Base-by-base conservation (phyloP, 257 asterid genomes). In the Thymus mandschuricus region DNA sequence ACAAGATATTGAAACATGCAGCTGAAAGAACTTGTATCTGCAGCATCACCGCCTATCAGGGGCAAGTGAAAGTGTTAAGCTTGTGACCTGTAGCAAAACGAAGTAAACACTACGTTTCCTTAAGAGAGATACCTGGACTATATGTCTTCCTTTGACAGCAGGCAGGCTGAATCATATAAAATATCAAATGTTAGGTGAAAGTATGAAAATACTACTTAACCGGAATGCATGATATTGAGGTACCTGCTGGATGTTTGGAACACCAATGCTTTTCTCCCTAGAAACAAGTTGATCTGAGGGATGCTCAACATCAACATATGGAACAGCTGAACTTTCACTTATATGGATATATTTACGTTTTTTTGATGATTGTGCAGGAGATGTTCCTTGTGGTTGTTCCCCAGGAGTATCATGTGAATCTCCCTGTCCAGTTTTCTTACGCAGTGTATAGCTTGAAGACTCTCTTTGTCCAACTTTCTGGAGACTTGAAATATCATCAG, bases 1-100 rank as follows among this genome's bases (percentile, higher is more conserved):
- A 86, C 82, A 73, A 92, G 89, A 73, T 85, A 78, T 79, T 83
- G 97, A 69, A 89, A 92, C 84, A 85, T 75, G 77, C 98, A 90
- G 83, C 73, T 74, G 84, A 68, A 61, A 60, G 83, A 75, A 43
- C 76, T 79, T 33, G 70, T 49, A 41, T 81, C 90, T n/a, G 77
- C 40, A 40, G 67, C 75, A 79, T 81, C 84, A 69, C 73, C 86
- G 61, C 82, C 92, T 86, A 69, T 58, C 60, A 73, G 52, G 10
- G 40, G 56, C 29, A 41, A 48, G 70, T 70, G 12, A 46, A 46
- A 64, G 58, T 12, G 70, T 46, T 72, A 73, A 67, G 64, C 43
- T 63, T 59, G 10, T 50, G 46, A 67, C 33, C 34, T 49, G 10
- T 27, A 31, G 54, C 68, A 63, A 35, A 29, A 48, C 65, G 62